phyloP scores from a whole-genome alignment of 257 asterid genomes.

The Fraxinus anomala region DNA sequence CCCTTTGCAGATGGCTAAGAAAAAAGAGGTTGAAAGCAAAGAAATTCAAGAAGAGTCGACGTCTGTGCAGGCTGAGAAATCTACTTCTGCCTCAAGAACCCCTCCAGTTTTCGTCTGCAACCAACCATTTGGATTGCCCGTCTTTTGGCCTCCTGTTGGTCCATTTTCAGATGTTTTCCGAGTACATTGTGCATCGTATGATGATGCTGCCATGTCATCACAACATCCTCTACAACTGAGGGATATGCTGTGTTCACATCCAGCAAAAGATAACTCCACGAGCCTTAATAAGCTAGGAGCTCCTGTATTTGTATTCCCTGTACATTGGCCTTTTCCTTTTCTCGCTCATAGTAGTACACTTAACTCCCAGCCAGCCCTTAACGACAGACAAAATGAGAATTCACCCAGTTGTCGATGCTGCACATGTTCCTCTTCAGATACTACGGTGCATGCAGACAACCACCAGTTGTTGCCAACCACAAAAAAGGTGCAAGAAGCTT shows the following conservation, averaged over 20 bases:
- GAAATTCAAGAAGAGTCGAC: slow-evolving; percentile 25
- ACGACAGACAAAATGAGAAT: slow-evolving; percentile 19
- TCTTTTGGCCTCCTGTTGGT: slow-evolving; percentile 46
- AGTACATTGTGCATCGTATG: slow-evolving; percentile 31
- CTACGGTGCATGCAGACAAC: slow-evolving; percentile 20
- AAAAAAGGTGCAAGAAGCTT: slow-evolving; percentile 19
- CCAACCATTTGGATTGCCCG: slow-evolving; percentile 45
- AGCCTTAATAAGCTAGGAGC: slow-evolving; percentile 29
- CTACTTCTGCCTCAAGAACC: slow-evolving; percentile 29
- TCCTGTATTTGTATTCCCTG: slow-evolving; percentile 47
- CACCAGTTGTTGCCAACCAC: slow-evolving; percentile 13
- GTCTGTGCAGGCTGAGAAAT: slow-evolving; percentile 15
- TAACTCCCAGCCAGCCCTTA: slow-evolving; percentile 13
- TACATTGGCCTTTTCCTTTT: slow-evolving; percentile 58
- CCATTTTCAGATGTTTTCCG: slow-evolving; percentile 39
- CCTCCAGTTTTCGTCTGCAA: slow-evolving; percentile 25
- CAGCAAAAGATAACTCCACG: slow-evolving; percentile 37
- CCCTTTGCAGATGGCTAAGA: slow-evolving; percentile 45
- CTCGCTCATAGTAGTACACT: slow-evolving; percentile 22
- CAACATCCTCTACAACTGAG: slow-evolving; percentile 26
- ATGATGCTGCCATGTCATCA: slow-evolving; percentile 24
- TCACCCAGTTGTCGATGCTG: slow-evolving; percentile 21
- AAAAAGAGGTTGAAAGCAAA: slow-evolving; percentile 33
- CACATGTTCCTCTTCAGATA: slow-evolving; percentile 25
- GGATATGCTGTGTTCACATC: slow-evolving; percentile 20